Evolutionary conservation across 257 asterid species (phyloP), one percentile per base, ranked within the genome.

Genomic region (Przewalskia tangutica): DNA sequence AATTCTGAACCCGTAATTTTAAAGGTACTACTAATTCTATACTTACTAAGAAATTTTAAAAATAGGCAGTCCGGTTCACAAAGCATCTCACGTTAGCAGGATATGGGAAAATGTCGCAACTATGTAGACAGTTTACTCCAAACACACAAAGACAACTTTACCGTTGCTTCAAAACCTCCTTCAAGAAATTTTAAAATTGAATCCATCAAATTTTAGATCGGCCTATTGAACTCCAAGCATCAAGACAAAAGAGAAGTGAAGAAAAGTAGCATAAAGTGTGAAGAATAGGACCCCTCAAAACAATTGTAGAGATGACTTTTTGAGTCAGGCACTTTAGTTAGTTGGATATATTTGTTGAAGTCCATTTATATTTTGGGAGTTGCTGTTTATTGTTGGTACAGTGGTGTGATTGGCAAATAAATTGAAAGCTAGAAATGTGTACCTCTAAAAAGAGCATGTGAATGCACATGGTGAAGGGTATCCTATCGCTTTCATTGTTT

Each of bases 401-500:
- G 63, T 17, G 5, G n/a, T 53, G n/a, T 70, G 56, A 40, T 71
- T 42, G 78, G 59, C 12, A 50, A 65, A 55, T 55, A 58, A 60
- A 73, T 48, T 73, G 62, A 75, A 75, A 75, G 80, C 80, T 75
- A 23, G 80, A 32, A 7, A 46, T 23, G 40, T 73, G 60, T 73
- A 50, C 62, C 46, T 50, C 62, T 75, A 75, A 50, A 75, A 75
- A 75, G 46, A 23, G 80, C 79, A 73, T 73, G 79, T 73, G 79
- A 73, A 48, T 48, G 79, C 80, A 75, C 80, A 75, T 75, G 80
- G 44, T 3, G 44, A 75, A 50, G 46, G 62, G 42, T 23, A 50
- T 27, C 46, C 62, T 75, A 51, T 75, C 80, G 50, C 56, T 75
- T 50, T 75, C 80, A 27, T 75, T 75, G 62, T 50, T 50, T 50